Percentiles rank a stretch among this genome's conserved stretches.
Conservation (phyloP, 805 yeast species). For the Lachancea sp. region DNA sequence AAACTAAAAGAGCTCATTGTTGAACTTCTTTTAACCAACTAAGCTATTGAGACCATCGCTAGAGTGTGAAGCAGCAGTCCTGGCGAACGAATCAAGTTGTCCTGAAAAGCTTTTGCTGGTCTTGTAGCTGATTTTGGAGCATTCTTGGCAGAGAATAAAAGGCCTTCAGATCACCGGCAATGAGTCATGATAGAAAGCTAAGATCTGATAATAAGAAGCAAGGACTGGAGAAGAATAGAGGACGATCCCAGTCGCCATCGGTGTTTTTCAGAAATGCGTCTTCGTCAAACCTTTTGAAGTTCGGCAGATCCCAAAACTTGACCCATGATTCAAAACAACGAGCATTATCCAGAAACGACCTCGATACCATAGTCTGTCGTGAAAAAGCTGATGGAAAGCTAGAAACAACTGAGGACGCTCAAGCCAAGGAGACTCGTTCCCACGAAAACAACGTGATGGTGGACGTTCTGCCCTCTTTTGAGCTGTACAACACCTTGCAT, state of each 20-base stretch:
- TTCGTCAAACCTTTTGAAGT: slow-evolving; percentile 7
- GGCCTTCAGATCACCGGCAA: neutral
- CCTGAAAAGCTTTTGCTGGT: no score
- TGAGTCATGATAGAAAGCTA: slow-evolving; percentile 1
- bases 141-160: neutral
- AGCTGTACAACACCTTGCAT: slow-evolving; percentile 50
- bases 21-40: no score
- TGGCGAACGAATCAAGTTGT: no score
- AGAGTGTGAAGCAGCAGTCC: no score
- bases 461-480: slow-evolving; percentile 63
- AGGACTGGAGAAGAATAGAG: slow-evolving; percentile 1
- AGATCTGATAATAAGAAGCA: slow-evolving; percentile 1
- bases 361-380: neutral
- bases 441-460: slow-evolving; percentile 25
- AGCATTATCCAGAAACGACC: neutral
- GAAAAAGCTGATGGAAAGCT: neutral
- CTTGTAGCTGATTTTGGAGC: no score
- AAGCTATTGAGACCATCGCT: no score
- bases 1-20: no score
- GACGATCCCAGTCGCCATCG: slow-evolving; percentile 6
- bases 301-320: slow-evolving; percentile 2
- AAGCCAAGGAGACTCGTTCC: neutral
- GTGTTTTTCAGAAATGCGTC: slow-evolving; percentile 9
- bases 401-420: neutral
- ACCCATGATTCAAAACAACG: neutral